Base-by-base conservation (phyloP, 140 eudicot genomes). In the Oenanthe javanica region DNA sequence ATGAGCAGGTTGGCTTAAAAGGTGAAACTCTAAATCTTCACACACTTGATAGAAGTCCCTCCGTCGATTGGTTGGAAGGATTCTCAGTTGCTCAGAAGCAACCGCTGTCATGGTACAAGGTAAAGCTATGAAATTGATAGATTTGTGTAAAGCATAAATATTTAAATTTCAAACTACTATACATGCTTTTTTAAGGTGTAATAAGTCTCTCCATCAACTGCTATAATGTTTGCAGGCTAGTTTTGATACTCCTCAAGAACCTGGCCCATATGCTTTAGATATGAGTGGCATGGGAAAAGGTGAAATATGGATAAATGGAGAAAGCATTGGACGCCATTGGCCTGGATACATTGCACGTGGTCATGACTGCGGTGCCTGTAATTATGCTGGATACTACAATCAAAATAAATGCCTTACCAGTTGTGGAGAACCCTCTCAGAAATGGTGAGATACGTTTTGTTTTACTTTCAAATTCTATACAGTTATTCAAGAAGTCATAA, bases 41-140 rank as follows among this genome's bases (percentile, higher is more conserved):
- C 77, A 87, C 94, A 9, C 79, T 84, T 48, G 82, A 69, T 2
- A 96, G 98, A 79, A 89, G 92, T 81, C 89, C 96, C 42, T 87
- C 98, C 1, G 93, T 90, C 16, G 93, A 90, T 76, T 94, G 97
- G 96, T 84, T 85, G 59, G 84, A 86, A 76, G 92, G 90, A 75
- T 84, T 93, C 42, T 83, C 80, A 23, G 83, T 90, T 83, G 94
- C 94, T 86, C 91, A 85, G 79, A 94, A 83, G 76, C 97, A 90
- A 77, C 91, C 98, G 46, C 83, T 94, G 67, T 89, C 98, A 49
- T 94, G 97, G 98, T 92, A 90, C 87, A 94, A 94, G 98, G 98
- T 94, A 80, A 81, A 11, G 21, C 52, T 79, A 11, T 74, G 11
- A 23, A 71, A 46, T 18, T 43, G 46, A 38, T 23, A 5, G 10